phyloP scores from a whole-genome alignment of 306 rosid species.

The Inga laurina region DNA sequence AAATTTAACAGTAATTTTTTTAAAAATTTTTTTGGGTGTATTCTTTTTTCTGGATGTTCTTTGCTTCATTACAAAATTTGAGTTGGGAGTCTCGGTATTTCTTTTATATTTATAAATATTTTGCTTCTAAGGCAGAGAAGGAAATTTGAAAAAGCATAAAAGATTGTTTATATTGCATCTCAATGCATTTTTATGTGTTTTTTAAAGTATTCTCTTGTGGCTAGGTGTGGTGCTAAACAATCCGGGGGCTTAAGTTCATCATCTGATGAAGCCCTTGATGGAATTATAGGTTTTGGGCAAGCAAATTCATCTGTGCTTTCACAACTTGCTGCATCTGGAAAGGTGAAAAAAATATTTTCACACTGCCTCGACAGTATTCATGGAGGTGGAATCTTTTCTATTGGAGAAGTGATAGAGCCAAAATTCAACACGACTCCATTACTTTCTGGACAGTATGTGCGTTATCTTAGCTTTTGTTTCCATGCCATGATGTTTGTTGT shows the following conservation, averaged over 20 bases:
- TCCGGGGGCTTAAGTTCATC: slow-evolving; percentile 58
- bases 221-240: slow-evolving; percentile 78
- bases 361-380: slow-evolving; percentile 80
- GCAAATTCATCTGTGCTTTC: slow-evolving; percentile 84
- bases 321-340: slow-evolving; percentile 83
- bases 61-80: neutral
- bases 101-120: neutral
- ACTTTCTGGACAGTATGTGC: slow-evolving; percentile 66
- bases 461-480: slow-evolving; percentile 28
- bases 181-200: neutral
- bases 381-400: slow-evolving; percentile 92
- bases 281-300: slow-evolving; percentile 96
- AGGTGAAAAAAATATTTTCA: slow-evolving; percentile 74
- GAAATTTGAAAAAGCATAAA: neutral
- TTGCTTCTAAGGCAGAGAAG: slow-evolving; percentile 12
- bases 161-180: neutral
- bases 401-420: slow-evolving; percentile 87
- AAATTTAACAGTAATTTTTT: neutral
- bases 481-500: slow-evolving; percentile 21
- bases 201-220: slow-evolving; percentile 27
- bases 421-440: slow-evolving; percentile 59
- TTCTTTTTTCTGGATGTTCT: slow-evolving; percentile 14
- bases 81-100: neutral
- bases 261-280: slow-evolving; percentile 61
- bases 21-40: neutral